Conservation (phyloP, 306 rosid species). For the Chamaecrista fasciculata region DNA sequence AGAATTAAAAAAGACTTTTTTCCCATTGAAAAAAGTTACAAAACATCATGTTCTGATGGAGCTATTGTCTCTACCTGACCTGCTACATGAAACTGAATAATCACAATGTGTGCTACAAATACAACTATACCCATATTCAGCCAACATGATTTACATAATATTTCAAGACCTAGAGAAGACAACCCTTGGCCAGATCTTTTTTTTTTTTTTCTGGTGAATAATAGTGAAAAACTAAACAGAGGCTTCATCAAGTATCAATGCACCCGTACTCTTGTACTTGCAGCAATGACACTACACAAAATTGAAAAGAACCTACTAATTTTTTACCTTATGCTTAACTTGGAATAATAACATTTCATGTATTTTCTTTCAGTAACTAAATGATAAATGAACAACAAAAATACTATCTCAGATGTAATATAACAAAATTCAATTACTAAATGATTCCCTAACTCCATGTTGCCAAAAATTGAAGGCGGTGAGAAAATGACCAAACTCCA, state of each 20-base stretch:
- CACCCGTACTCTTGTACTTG: neutral
- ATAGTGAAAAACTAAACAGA: neutral
- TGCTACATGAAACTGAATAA: conserved; percentile 4
- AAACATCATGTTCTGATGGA: neutral
- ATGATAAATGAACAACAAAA: neutral
- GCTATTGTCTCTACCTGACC: neutral
- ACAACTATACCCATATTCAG: neutral
- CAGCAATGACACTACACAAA: neutral
- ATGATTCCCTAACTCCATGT: too few relatives aligned
- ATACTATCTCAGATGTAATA: neutral
- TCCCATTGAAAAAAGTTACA: neutral
- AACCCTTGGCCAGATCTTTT: neutral
- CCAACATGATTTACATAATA: neutral
- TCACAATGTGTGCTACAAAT: neutral
- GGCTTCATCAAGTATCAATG: neutral
- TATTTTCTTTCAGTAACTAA: neutral
- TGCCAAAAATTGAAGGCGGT: neutral
- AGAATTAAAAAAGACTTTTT: neutral
- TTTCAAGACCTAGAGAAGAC: neutral
- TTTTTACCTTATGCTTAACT: neutral
- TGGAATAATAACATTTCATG: neutral
- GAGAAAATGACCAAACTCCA: neutral
- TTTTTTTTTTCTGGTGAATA: neutral
- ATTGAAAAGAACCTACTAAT: neutral
- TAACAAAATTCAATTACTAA: neutral